Conservation (phyloP, 2,329 filamentous ascomycete genomes). For the Ceratocystis alfenasii region DNA sequence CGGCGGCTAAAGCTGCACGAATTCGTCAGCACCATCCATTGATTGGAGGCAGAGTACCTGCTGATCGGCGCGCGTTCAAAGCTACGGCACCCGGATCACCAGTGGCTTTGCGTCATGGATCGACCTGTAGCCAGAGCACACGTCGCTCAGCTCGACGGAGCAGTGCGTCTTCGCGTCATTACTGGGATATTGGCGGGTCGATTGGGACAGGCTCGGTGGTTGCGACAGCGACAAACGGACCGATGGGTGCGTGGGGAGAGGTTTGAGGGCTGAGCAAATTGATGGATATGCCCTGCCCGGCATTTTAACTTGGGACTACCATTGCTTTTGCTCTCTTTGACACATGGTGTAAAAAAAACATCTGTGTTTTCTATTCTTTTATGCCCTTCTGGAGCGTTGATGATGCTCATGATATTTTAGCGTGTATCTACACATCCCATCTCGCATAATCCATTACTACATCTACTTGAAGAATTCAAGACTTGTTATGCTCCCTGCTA, state of each 20-base stretch:
- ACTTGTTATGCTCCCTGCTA: not conserved
- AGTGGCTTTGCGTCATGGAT: slow-evolving; percentile 37
- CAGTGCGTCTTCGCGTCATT: slow-evolving; percentile 65
- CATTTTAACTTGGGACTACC: not conserved
- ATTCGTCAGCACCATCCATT: slow-evolving; percentile 85
- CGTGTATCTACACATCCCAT: not conserved
- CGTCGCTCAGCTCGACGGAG: slow-evolving; percentile 57
- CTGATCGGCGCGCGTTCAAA: slow-evolving; percentile 48
- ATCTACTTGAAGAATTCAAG: not conserved
- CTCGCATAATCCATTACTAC: not conserved
- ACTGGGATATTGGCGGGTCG: slow-evolving; percentile 82
- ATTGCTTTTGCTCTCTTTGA: not conserved
- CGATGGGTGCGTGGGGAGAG: slow-evolving; percentile 70
- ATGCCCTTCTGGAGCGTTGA: not conserved
- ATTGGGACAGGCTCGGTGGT: slow-evolving; percentile 64
- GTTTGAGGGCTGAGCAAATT: slow-evolving; percentile 32
- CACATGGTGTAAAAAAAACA: not conserved
- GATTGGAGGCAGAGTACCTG: slow-evolving; percentile 47
- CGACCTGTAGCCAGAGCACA: slow-evolving; percentile 80
- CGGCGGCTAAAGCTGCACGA: slow-evolving; percentile 64
- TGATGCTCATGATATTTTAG: not conserved
- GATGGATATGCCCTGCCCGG: too few species aligned
- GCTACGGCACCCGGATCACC: slow-evolving; percentile 40
- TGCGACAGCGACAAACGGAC: slow-evolving; percentile 39
- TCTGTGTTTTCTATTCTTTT: slow-evolving; percentile 2